Evolutionary conservation across 345 rosid genomes (phyloP).

Genomic region (Citrus reticulata): DNA sequence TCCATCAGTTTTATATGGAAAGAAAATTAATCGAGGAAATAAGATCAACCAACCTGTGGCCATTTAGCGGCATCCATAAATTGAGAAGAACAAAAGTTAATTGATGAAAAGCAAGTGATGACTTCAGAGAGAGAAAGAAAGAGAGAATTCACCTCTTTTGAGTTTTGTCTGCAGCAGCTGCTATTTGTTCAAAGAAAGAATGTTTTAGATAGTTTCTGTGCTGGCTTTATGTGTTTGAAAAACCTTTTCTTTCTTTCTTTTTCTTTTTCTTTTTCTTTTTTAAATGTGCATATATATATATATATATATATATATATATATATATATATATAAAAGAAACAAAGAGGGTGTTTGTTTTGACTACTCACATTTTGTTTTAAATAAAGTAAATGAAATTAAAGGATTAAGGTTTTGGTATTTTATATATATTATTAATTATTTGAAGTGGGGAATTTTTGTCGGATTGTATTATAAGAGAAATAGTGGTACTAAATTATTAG

Average conservation of each 20-base stretch:
- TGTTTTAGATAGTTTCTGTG: slow-evolving; percentile 42
- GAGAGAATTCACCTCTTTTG: slow-evolving; percentile 41
- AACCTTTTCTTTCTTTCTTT: neutral
- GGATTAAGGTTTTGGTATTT: neutral
- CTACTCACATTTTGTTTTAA: slow-evolving; percentile 12
- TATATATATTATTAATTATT: neutral
- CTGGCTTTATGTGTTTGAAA: slow-evolving; percentile 44
- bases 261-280: too few species aligned
- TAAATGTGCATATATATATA: too few species aligned
- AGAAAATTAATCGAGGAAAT: neutral
- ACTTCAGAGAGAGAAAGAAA: slow-evolving; percentile 38
- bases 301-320: too few species aligned
- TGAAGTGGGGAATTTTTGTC: slow-evolving; percentile 24
- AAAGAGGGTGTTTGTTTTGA: slow-evolving; percentile 33
- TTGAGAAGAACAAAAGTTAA: slow-evolving; percentile 30
- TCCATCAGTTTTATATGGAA: neutral
- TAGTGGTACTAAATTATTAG: neutral
- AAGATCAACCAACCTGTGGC: slow-evolving; percentile 38
- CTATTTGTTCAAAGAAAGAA: slow-evolving; percentile 44
- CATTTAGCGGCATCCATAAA: slow-evolving; percentile 50
- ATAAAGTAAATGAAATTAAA: neutral
- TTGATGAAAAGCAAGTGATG: slow-evolving; percentile 35
- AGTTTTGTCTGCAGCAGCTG: slow-evolving; percentile 32
- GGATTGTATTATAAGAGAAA: slow-evolving; percentile 7
- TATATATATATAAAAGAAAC: neutral